Percentiles rank a stretch among this genome's conserved stretches.
Evolutionary conservation across 805 yeast species (phyloP).

Genomic region (Candida ficus): DNA sequence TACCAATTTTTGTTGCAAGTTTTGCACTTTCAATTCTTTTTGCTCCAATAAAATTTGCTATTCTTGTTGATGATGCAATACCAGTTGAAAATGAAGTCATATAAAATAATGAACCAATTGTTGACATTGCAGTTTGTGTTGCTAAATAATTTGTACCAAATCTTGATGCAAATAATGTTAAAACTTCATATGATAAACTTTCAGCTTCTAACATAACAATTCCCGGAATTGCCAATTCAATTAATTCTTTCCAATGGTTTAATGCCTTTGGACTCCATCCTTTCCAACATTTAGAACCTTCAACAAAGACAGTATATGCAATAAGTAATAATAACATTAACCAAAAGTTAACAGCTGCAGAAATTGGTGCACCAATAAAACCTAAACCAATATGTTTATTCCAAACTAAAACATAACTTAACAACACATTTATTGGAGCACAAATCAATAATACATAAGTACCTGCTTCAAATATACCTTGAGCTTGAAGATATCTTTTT

Average conservation of each 20-base stretch:
- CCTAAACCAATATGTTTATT: slow-evolving; percentile 59
- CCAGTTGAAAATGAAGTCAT: slow-evolving; percentile 71
- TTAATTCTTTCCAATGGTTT: slow-evolving; percentile 46
- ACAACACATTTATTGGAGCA: slow-evolving; percentile 63
- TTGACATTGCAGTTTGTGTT: slow-evolving; percentile 67
- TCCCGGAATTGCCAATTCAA: slow-evolving; percentile 62
- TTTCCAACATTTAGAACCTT: slow-evolving; percentile 63
- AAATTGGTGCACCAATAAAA: slow-evolving; percentile 75
- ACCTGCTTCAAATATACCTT: slow-evolving; percentile 80
- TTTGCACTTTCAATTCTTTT: slow-evolving; percentile 41
- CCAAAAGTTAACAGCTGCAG: slow-evolving; percentile 71
- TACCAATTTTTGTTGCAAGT: slow-evolving; percentile 39
- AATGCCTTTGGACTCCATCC: slow-evolving; percentile 33
- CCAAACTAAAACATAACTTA: slow-evolving; percentile 76
- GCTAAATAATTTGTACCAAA: slow-evolving; percentile 68
- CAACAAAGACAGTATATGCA: slow-evolving; percentile 34
- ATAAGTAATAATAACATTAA: slow-evolving; percentile 37
- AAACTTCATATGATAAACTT: slow-evolving; percentile 65
- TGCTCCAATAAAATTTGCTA: slow-evolving; percentile 68
- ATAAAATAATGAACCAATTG: slow-evolving; percentile 57
- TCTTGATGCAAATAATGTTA: slow-evolving; percentile 64
- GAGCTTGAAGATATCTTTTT: slow-evolving; percentile 82
- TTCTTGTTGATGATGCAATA: slow-evolving; percentile 66
- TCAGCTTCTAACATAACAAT: slow-evolving; percentile 73
- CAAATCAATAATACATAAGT: slow-evolving; percentile 60